Evolutionary conservation across 345 rosid species (phyloP).

Genomic region (Salix purpurea): DNA sequence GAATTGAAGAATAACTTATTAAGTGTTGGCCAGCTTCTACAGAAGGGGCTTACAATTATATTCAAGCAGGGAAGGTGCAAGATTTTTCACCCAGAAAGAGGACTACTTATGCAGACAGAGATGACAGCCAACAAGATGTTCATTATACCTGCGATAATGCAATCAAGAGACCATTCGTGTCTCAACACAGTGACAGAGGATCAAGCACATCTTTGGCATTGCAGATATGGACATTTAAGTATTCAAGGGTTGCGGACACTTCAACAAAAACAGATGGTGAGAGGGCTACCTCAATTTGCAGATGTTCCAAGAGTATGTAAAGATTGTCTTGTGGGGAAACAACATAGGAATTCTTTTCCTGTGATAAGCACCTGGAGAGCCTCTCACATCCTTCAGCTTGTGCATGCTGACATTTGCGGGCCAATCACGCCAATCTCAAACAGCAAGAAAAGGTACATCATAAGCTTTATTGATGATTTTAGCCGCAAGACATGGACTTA

Average conservation of each 20-base stretch:
- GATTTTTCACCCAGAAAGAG: no score
- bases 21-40: background rate
- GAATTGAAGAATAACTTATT: background rate
- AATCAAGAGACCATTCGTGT: background rate
- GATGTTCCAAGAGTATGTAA: background rate
- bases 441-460: constrained; percentile 2
- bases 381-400: background rate
- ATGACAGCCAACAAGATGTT: no score
- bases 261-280: background rate
- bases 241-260: background rate
- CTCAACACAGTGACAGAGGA: background rate
- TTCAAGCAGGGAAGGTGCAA: no score
- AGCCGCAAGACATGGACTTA: no score
- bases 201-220: background rate
- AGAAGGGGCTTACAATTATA: background rate
- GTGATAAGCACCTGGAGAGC: constrained; percentile 1
- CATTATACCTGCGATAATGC: no score
- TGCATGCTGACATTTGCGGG: constrained; percentile 12
- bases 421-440: background rate
- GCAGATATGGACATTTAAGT: constrained; percentile 2
- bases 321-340: background rate
- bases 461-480: background rate
- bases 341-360: background rate
- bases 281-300: background rate
- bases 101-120: no score